Percentiles rank a stretch among this genome's conserved stretches.
These are phyloP conservation scores for Parastagonospora avenae DNA, from an alignment of 2,329 filamentous ascomycete species.

Conservation along the genomic window DNA sequence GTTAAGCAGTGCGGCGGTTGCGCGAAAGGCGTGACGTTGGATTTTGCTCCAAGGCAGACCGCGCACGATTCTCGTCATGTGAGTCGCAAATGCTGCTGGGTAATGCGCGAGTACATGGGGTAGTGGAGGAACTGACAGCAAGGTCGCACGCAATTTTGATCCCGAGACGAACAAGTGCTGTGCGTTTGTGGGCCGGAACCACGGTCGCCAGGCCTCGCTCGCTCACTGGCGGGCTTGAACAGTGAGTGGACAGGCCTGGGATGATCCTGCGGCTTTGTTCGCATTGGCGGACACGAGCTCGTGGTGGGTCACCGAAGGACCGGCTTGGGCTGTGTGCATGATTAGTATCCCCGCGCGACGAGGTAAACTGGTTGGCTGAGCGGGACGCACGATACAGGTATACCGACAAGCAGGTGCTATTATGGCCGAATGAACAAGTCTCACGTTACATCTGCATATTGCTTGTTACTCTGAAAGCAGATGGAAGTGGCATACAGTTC, in stretches of 20 bases:
- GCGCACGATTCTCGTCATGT: constrained; percentile 46
- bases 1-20: constrained; percentile 10
- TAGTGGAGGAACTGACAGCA: constrained; percentile 34
- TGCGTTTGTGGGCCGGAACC: constrained; percentile 43
- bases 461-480: background rate
- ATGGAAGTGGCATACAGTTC: background rate
- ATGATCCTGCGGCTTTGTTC: constrained; percentile 16
- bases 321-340: constrained; percentile 29
- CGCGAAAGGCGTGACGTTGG: constrained; percentile 43
- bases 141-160: constrained; percentile 48
- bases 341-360: constrained; percentile 23
- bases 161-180: constrained; percentile 43
- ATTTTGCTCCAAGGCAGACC: constrained; percentile 47
- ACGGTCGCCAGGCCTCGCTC: constrained; percentile 34
- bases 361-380: constrained; percentile 22
- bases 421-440: constrained; percentile 1
- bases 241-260: constrained; percentile 12
- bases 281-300: constrained; percentile 30
- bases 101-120: constrained; percentile 41
- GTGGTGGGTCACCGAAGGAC: constrained; percentile 29
- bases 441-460: background rate
- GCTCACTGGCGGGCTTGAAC: constrained; percentile 18
- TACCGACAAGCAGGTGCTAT: constrained; percentile 13
- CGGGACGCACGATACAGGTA: constrained; percentile 18
- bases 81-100: constrained; percentile 47